A percentile compares a stretch with the other conserved stretches of the same genome.
Evolutionary conservation across 768 basidiomycete species (phyloP).

Genomic region (Asterophora parasitica): DNA sequence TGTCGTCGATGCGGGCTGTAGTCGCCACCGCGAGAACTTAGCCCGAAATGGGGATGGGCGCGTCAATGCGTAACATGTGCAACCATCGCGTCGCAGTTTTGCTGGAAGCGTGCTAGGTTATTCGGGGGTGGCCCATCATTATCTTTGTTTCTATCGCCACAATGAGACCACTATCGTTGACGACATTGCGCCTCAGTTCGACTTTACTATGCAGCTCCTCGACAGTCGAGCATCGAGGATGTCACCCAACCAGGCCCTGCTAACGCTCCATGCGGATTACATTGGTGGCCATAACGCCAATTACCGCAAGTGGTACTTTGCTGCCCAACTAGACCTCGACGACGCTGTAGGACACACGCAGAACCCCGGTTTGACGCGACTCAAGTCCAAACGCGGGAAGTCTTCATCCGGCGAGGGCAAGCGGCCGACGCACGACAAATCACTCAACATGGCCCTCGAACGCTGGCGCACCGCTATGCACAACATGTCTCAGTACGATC

Average conservation of each 20-base stretch:
- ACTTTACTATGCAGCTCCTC: slow-evolving; percentile 95
- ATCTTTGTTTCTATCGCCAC: no score
- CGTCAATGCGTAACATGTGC: slow-evolving; percentile 4
- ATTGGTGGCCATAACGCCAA: slow-evolving; percentile 98
- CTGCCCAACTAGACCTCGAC: slow-evolving; percentile 96
- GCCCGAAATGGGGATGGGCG: slow-evolving; percentile 2
- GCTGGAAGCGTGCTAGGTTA: no score
- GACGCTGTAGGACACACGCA: slow-evolving; percentile 92
- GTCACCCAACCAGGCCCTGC: slow-evolving; percentile 91
- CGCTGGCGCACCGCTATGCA: slow-evolving; percentile 98
- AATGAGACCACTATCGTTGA: no score
- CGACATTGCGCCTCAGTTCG: slow-evolving; percentile 52
- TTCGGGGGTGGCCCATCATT: no score
- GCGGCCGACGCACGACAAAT: slow-evolving; percentile 53
- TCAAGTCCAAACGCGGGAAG: slow-evolving; percentile 61
- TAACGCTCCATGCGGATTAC: slow-evolving; percentile 97
- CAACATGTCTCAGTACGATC: slow-evolving; percentile 97
- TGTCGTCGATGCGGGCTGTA: slow-evolving; percentile 2
- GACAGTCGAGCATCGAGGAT: slow-evolving; percentile 96
- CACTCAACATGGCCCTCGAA: slow-evolving; percentile 77
- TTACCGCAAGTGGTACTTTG: slow-evolving; percentile 99
- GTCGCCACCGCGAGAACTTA: slow-evolving; percentile 12
- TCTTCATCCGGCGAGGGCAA: slow-evolving; percentile 22
- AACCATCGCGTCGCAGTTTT: not conserved
- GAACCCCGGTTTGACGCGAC: slow-evolving; percentile 83